Conservation (phyloP, 441 rosid genomes). For the Euphorbia schlechtendalii region DNA sequence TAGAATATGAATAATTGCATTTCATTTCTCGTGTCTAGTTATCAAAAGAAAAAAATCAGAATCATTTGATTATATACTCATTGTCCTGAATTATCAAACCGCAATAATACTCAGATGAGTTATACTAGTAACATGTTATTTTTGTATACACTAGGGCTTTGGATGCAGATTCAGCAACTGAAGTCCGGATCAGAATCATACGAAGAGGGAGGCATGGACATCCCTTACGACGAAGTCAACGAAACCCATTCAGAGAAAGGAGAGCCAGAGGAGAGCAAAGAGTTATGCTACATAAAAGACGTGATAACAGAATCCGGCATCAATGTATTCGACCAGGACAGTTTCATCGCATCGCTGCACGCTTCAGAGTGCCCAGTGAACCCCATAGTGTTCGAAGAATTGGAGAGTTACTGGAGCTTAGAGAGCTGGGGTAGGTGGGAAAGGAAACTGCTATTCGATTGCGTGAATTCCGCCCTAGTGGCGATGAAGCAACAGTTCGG, state of each 20-base stretch:
- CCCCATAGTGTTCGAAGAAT: conserved; percentile 58
- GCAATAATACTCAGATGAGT: not conserved
- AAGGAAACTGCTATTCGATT: conserved; percentile 66
- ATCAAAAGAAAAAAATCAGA: not conserved
- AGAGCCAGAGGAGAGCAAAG: conserved; percentile 44
- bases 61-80: not conserved
- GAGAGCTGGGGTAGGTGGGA: conserved; percentile 46
- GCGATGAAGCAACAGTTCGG: conserved; percentile 38
- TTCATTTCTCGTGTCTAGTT: not conserved
- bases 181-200: conserved; percentile 68
- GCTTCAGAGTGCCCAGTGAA: conserved; percentile 58
- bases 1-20: conserved; percentile 3
- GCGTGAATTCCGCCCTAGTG: conserved; percentile 46
- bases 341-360: conserved; percentile 50
- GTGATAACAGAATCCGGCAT: conserved; percentile 48
- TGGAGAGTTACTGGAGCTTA: conserved; percentile 46
- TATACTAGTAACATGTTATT: not conserved
- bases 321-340: conserved; percentile 33
- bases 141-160: conserved; percentile 47
- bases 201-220: conserved; percentile 47
- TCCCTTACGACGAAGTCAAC: conserved; percentile 63
- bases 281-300: conserved; percentile 44
- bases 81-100: too few species aligned
- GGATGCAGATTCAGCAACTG: conserved; percentile 92
- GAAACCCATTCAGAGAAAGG: conserved; percentile 33